A percentile compares a stretch with the other conserved stretches of the same genome.
Evolutionary conservation across 345 rosid species (phyloP).

Genomic region (Gossypium thurberi): DNA sequence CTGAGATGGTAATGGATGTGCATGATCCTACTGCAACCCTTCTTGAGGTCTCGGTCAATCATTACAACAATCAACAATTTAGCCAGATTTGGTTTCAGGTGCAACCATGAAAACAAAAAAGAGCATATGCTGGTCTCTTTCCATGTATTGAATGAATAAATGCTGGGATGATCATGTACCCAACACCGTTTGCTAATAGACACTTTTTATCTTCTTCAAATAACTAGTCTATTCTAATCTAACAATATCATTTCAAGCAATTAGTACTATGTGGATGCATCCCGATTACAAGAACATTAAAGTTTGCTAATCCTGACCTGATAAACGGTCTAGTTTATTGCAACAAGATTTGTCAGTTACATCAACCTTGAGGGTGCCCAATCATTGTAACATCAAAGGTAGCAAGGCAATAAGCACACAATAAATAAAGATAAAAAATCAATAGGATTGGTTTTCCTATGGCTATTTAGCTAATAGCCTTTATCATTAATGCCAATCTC

Average conservation of each 20-base stretch:
- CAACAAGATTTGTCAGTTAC: not conserved
- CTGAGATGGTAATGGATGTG: not conserved
- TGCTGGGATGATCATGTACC: not conserved
- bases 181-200: not conserved
- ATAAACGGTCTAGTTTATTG: not conserved
- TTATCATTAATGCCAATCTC: constrained; percentile 22
- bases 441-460: not conserved
- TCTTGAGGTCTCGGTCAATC: not conserved
- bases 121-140: not conserved
- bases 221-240: too few relatives aligned
- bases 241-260: not conserved
- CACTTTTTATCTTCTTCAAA: too few relatives aligned
- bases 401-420: not conserved
- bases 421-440: not conserved
- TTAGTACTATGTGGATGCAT: too few relatives aligned
- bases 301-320: not conserved
- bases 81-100: not conserved
- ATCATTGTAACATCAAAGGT: not conserved
- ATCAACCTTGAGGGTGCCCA: not conserved
- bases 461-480: constrained; percentile 6
- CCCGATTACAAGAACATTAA: not conserved
- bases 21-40: not conserved
- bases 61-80: not conserved
- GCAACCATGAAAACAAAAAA: not conserved
- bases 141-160: not conserved